These are phyloP conservation scores for Fibroporia radiculosa DNA, from an alignment of 768 basidiomycete genomes.

Conservation along the genomic window DNA sequence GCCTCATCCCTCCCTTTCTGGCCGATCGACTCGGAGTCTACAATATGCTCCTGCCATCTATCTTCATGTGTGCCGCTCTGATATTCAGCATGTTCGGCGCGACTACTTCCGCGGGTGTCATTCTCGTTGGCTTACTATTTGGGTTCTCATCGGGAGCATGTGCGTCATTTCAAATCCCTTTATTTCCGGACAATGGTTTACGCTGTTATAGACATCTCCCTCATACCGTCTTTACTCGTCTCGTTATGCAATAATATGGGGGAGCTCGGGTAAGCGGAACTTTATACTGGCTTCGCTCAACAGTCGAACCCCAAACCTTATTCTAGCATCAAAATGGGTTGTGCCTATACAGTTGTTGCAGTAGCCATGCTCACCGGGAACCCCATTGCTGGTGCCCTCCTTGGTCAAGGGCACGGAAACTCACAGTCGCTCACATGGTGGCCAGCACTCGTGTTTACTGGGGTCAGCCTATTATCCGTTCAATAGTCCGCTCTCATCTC, in stretches of 20 bases:
- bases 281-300: too few species aligned
- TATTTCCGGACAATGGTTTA: neutral
- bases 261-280: slow-evolving; percentile 15
- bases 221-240: slow-evolving; percentile 16
- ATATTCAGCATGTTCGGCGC: slow-evolving; percentile 33
- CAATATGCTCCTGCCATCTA: slow-evolving; percentile 46
- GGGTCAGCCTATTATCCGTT: slow-evolving; percentile 10
- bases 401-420: slow-evolving; percentile 4
- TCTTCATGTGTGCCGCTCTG: slow-evolving; percentile 29
- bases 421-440: slow-evolving; percentile 11
- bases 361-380: slow-evolving; percentile 17
- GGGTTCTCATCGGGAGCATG: slow-evolving; percentile 42
- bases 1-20: slow-evolving; percentile 53
- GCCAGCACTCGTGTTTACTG: slow-evolving; percentile 16
- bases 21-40: slow-evolving; percentile 62
- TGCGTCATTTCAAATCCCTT: slow-evolving; percentile 9
- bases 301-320: too few species aligned
- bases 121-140: slow-evolving; percentile 37
- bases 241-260: slow-evolving; percentile 12
- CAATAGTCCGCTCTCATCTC: neutral
- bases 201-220: slow-evolving; percentile 14
- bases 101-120: slow-evolving; percentile 28
- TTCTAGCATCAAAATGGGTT: slow-evolving; percentile 17
- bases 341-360: slow-evolving; percentile 16
- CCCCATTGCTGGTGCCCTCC: slow-evolving; percentile 18